Evolutionary conservation across 331 rosid species (phyloP).

Genomic region (Telfairia occidentalis): DNA sequence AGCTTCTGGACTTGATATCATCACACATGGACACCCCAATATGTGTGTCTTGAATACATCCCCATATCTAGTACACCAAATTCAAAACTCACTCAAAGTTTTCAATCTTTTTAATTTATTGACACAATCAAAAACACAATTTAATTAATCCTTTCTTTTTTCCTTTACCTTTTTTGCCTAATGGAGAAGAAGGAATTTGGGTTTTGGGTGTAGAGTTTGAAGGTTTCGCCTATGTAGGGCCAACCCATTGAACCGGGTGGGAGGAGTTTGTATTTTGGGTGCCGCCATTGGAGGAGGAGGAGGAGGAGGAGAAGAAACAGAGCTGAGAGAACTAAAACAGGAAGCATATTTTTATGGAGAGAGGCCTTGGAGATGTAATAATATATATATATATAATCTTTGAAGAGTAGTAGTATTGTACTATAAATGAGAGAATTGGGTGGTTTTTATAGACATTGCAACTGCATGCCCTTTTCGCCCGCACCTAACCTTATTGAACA

Average conservation of each 20-base stretch:
- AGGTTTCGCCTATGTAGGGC: constrained; percentile 80
- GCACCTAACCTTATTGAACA: too few species aligned
- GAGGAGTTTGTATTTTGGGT: constrained; percentile 26
- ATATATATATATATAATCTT: too few species aligned
- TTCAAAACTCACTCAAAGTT: too few species aligned
- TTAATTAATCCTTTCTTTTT: background rate
- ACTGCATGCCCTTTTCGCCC: too few species aligned
- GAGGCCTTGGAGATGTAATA: too few species aligned
- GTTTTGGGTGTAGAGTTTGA: constrained; percentile 55
- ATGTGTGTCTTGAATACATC: constrained; percentile 71
- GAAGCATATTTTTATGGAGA: too few species aligned
- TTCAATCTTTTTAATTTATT: too few species aligned
- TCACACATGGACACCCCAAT: constrained; percentile 81
- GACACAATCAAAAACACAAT: too few species aligned
- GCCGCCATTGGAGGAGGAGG: constrained; percentile 34
- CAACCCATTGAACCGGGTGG: constrained; percentile 94
- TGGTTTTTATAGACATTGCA: too few species aligned
- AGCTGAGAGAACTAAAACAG: background rate
- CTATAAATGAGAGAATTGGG: too few species aligned
- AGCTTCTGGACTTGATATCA: constrained; percentile 70
- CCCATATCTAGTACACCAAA: constrained; percentile 61
- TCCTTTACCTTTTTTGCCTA: constrained; percentile 44
- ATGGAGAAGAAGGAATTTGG: constrained; percentile 68
- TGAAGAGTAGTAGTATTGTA: too few species aligned
- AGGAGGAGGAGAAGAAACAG: constrained; percentile 16